Percentiles rank a stretch among this genome's conserved stretches.
These are phyloP conservation scores for Blastobotrys buckinghamii DNA, from an alignment of 1,139 yeast species.

Conservation along the genomic window DNA sequence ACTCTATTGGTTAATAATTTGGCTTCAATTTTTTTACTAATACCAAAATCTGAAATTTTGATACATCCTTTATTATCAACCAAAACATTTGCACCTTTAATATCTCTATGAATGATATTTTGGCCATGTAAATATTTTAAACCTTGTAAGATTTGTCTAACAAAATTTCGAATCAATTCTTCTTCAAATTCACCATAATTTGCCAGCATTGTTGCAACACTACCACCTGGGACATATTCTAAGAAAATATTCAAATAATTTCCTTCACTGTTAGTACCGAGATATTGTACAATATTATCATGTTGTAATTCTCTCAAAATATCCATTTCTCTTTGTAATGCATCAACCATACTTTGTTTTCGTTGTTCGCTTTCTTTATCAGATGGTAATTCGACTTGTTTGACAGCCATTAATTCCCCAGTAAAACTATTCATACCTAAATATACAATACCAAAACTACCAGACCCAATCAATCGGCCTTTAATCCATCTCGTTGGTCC, in stretches of 20 bases:
- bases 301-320: conserved; percentile 76
- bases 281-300: conserved; percentile 88
- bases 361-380: conserved; percentile 37
- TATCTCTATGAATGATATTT: conserved; percentile 92
- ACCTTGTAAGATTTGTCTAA: conserved; percentile 75
- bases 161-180: conserved; percentile 68
- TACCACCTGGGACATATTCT: conserved; percentile 99
- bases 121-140: conserved; percentile 75
- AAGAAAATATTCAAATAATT: conserved; percentile 93
- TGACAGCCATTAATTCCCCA: conserved; percentile 96
- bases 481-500: conserved; percentile 82
- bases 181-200: conserved; percentile 90
- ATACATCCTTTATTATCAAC: conserved; percentile 86
- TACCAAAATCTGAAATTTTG: conserved; percentile 95
- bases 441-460: conserved; percentile 90
- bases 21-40: conserved; percentile 85
- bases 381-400: conserved; percentile 71
- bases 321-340: conserved; percentile 78
- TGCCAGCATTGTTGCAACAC: conserved; percentile 78
- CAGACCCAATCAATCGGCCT: conserved; percentile 91
- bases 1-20: conserved; percentile 75
- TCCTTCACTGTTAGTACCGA: conserved; percentile 80
- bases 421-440: conserved; percentile 88
- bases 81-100: conserved; percentile 91
- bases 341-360: conserved; percentile 68